These are phyloP conservation scores for Phialemoniopsis sp. DNA, from an alignment of 2,329 filamentous ascomycete species.

Conservation along the genomic window DNA sequence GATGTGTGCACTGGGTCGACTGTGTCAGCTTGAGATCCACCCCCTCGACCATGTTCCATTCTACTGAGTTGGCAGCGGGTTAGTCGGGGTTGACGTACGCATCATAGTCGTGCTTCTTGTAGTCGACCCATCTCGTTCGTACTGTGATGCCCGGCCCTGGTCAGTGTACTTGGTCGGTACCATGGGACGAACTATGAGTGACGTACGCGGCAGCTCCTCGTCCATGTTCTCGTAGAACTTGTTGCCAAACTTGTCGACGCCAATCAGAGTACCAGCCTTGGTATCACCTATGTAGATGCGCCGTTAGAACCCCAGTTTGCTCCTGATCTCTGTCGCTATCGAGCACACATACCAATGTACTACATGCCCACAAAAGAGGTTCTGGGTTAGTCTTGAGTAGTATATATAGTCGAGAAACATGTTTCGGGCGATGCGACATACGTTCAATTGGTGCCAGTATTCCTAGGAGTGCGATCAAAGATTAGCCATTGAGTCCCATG, in stretches of 20 bases:
- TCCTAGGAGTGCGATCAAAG: conserved; percentile 51
- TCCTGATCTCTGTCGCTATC: too few relatives aligned
- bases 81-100: conserved; percentile 44
- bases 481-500: too few relatives aligned
- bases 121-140: conserved; percentile 96
- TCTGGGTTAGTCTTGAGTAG: conserved; percentile 1
- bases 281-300: conserved; percentile 69
- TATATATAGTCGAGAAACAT: conserved; percentile 1
- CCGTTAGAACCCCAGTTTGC: not conserved
- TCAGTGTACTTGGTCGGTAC: not conserved
- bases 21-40: not conserved
- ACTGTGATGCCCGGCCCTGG: conserved; percentile 45
- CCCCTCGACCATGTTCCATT: too few relatives aligned
- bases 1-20: conserved; percentile 61
- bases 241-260: conserved; percentile 87
- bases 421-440: conserved; percentile 51
- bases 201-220: conserved; percentile 85
- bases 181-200: not conserved
- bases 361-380: not conserved
- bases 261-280: conserved; percentile 85
- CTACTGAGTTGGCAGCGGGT: too few relatives aligned
- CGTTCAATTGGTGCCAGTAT: conserved; percentile 87
- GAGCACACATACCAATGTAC: conserved; percentile 3
- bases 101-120: conserved; percentile 82
- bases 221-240: conserved; percentile 95